phyloP scores from a whole-genome alignment of 192 early-diverging fungal genomes.

The Geranomyces variabilis region DNA sequence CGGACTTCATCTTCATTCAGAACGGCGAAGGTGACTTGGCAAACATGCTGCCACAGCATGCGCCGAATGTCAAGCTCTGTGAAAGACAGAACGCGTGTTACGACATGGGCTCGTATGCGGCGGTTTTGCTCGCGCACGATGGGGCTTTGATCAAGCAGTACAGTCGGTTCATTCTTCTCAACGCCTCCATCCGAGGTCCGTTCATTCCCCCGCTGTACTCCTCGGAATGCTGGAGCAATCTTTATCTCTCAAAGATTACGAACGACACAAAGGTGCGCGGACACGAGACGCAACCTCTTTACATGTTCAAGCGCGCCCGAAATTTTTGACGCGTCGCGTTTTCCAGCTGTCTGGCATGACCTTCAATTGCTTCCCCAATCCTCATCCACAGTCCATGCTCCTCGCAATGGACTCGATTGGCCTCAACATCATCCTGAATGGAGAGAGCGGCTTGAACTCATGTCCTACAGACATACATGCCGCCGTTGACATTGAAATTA shows the following conservation, averaged over 20 bases:
- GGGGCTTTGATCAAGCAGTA: neutral
- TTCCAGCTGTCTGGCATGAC: constrained; percentile 13
- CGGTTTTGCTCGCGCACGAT: neutral
- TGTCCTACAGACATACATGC: too few species aligned
- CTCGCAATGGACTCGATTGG: neutral
- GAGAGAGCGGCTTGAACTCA: too few species aligned
- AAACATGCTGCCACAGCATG: neutral
- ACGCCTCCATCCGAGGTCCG: constrained; percentile 25
- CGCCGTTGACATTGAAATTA: neutral
- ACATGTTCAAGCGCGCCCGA: too few species aligned
- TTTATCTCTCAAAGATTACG: neutral
- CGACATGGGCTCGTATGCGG: constrained; percentile 7
- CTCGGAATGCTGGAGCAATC: neutral
- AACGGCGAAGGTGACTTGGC: neutral
- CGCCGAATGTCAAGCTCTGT: neutral
- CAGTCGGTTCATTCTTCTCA: constrained; percentile 4
- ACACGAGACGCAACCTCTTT: too few species aligned
- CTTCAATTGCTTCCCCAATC: neutral
- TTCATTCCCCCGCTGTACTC: neutral
- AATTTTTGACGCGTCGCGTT: too few species aligned
- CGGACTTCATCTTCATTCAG: neutral
- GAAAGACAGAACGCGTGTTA: constrained; percentile 8
- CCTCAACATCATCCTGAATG: too few species aligned
- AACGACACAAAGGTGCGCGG: too few species aligned
- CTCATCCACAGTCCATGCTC: neutral